A percentile compares a stretch with the other conserved stretches of the same genome.
Conservation (phyloP, 176 grass and related monocot genomes). For the Rhynchospora breviuscula region DNA sequence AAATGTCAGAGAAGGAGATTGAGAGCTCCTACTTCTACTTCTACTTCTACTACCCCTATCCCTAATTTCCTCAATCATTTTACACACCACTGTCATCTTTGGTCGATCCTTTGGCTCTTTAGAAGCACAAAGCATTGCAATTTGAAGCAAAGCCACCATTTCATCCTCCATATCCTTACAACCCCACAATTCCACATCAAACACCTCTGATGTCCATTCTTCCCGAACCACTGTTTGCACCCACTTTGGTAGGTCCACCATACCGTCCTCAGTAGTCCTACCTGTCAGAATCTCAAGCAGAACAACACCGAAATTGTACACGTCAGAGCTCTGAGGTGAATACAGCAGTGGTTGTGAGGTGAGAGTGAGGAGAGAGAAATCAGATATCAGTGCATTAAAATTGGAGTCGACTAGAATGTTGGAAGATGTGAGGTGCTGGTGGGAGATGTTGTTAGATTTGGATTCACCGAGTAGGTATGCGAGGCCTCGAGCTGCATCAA, state of each 20-base stretch:
- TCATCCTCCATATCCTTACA: constrained; percentile 63
- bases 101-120: constrained; percentile 46
- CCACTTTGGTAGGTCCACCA: constrained; percentile 46
- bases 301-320: constrained; percentile 61
- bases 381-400: constrained; percentile 50
- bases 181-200: constrained; percentile 69
- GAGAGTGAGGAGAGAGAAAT: constrained; percentile 73
- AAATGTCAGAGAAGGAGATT: constrained; percentile 50
- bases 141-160: constrained; percentile 80
- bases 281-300: constrained; percentile 76
- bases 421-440: constrained; percentile 74
- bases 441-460: constrained; percentile 36
- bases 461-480: constrained; percentile 59
- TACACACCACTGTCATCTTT: constrained; percentile 65
- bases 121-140: constrained; percentile 77
- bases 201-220: constrained; percentile 73
- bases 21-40: constrained; percentile 42
- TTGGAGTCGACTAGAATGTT: constrained; percentile 64
- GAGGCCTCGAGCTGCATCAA: constrained; percentile 70
- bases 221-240: constrained; percentile 47
- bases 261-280: constrained; percentile 33
- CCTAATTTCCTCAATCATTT: constrained; percentile 90
- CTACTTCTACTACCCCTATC: constrained; percentile 70
- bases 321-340: constrained; percentile 44
- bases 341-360: constrained; percentile 24